A percentile compares a stretch with the other conserved stretches of the same genome.
Conservation (phyloP, 2,329 filamentous ascomycete genomes). For the Plenodomus biglobosus region DNA sequence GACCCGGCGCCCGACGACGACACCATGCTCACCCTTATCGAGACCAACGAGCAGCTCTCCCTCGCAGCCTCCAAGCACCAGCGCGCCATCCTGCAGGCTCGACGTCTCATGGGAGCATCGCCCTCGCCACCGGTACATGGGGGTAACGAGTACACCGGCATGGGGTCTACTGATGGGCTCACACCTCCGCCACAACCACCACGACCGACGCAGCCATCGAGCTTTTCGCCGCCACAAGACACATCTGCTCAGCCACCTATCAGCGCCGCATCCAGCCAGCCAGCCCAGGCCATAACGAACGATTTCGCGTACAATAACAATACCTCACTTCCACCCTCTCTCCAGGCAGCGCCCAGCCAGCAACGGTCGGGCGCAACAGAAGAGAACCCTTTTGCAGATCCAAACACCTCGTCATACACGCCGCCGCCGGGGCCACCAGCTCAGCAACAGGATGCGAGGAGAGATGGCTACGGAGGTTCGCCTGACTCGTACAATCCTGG, state of each 20-base stretch:
- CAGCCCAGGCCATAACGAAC: slow-evolving; percentile 11
- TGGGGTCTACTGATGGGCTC: background rate
- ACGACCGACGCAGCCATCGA: slow-evolving; percentile 11
- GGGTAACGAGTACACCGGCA: slow-evolving; percentile 8
- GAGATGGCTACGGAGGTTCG: slow-evolving; percentile 23
- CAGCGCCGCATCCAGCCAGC: slow-evolving; percentile 8
- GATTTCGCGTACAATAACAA: slow-evolving; percentile 14
- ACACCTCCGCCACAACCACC: slow-evolving; percentile 15
- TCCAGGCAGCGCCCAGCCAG: slow-evolving; percentile 30
- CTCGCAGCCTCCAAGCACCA: slow-evolving; percentile 82
- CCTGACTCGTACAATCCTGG: slow-evolving; percentile 37
- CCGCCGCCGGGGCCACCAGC: slow-evolving; percentile 19
- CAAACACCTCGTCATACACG: slow-evolving; percentile 39
- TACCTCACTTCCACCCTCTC: slow-evolving; percentile 26
- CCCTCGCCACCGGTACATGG: slow-evolving; percentile 21
- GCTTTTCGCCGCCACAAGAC: slow-evolving; percentile 13
- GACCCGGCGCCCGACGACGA: slow-evolving; percentile 86
- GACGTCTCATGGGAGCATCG: slow-evolving; percentile 47
- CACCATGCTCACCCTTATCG: slow-evolving; percentile 89
- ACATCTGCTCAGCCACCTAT: slow-evolving; percentile 23
- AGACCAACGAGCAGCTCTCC: slow-evolving; percentile 89
- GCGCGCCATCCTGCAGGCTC: slow-evolving; percentile 67
- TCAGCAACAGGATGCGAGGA: slow-evolving; percentile 17
- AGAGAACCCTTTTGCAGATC: slow-evolving; percentile 49
- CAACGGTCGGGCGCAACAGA: slow-evolving; percentile 16